Evolutionary conservation across 352 stramenopile species (phyloP), one percentile per base, ranked within the genome.

Genomic region (Bremia lactucae): DNA sequence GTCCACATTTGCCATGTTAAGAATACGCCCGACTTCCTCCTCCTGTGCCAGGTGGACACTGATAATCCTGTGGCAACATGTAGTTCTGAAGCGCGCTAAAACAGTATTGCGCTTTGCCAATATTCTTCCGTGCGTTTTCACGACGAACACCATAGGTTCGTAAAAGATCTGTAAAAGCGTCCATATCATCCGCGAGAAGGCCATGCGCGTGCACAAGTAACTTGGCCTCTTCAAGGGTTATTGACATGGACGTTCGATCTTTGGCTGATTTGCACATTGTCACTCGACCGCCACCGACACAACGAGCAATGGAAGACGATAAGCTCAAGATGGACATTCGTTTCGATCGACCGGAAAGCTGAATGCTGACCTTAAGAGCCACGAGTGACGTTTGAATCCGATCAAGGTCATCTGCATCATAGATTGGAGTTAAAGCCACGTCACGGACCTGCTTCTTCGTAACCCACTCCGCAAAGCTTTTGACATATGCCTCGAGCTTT

Each of bases 241-340:
- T 80, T 39, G 94, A 94, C 95, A 98, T 98, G 19, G 91, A 89
- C 15, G 95, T 98, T 16, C 95, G 81, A 63, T 98, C 94, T 53
- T 98, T 98, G 8, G 93, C 94, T 35, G 76, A 96, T 58, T 98
- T 98, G 68, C 95, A 98, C 71, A 96, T 98, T 1, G 94, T 94
- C 23, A 95, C 75, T 29, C 87, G 81, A 2, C 89, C 91, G 20
- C 91, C 93, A 16, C 89, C 85, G 15, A 98, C 59, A 0, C 54
- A 63, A 14, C 80, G 65, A 9, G 74, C 68, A 22, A 91, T 71
- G 20, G 60, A 65, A 25, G 79, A 91, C 19, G 79, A 89, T 15
- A 86, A 49, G 43, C 61, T 83, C 23, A 91, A 37, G 45, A 91
- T 91, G 6, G 68, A 62, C 79, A 91, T 91, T 36, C 77, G 70